Evolutionary conservation across 2,329 filamentous ascomycete genomes (phyloP).

Genomic region (Apiospora malaysiana): DNA sequence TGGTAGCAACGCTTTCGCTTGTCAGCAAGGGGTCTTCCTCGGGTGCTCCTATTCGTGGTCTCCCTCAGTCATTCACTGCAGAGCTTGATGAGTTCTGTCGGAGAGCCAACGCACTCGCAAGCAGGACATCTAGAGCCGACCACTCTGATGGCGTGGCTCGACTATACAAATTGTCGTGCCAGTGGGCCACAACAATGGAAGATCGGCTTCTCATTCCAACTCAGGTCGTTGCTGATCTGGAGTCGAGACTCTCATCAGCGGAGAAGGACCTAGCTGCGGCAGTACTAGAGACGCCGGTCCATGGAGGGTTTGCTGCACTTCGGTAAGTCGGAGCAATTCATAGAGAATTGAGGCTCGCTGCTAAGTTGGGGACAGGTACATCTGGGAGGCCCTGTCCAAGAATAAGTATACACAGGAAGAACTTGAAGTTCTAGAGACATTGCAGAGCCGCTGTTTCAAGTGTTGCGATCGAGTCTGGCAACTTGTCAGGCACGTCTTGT

Average conservation of each 20-base stretch:
- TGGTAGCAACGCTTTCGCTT: slow-evolving; percentile 57
- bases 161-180: slow-evolving; percentile 72
- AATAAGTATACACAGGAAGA: slow-evolving; percentile 46
- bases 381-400: slow-evolving; percentile 57
- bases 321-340: slow-evolving; percentile 45
- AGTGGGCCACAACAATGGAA: slow-evolving; percentile 53
- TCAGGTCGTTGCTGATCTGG: slow-evolving; percentile 64
- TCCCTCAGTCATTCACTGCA: slow-evolving; percentile 31
- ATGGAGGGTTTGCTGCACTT: slow-evolving; percentile 72
- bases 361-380: slow-evolving; percentile 46
- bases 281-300: slow-evolving; percentile 69
- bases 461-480: slow-evolving; percentile 77
- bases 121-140: slow-evolving; percentile 81
- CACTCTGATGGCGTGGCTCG: slow-evolving; percentile 91
- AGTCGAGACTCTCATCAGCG: slow-evolving; percentile 68
- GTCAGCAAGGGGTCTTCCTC: slow-evolving; percentile 37
- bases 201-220: slow-evolving; percentile 58
- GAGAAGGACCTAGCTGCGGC: slow-evolving; percentile 70
- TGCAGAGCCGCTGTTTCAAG: slow-evolving; percentile 63
- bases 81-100: slow-evolving; percentile 54
- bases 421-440: slow-evolving; percentile 40
- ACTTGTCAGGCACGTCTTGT: slow-evolving; percentile 78
- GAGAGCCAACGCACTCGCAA: slow-evolving; percentile 63
- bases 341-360: not conserved
- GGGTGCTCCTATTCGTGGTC: slow-evolving; percentile 21